Conservation (phyloP, 495 filamentous ascomycete species). For the Thozetella sp. region DNA sequence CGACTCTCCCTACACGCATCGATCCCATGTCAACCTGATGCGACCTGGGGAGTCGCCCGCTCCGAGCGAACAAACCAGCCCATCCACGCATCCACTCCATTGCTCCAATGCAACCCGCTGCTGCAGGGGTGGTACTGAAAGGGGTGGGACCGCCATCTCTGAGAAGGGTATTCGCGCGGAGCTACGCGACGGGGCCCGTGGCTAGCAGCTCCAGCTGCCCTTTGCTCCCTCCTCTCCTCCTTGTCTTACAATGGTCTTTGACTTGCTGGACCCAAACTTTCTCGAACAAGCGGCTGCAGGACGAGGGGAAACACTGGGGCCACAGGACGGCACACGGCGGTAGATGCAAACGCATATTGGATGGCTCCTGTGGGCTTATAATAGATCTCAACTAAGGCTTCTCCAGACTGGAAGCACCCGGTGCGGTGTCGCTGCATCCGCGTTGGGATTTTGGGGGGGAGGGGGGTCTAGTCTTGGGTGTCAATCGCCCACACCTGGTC, state of each 20-base stretch:
- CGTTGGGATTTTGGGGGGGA: background rate
- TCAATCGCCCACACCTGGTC: no score
- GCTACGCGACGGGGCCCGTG: background rate
- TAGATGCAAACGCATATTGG: background rate
- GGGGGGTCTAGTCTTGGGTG: no score
- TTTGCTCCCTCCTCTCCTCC: background rate
- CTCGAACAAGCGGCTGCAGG: background rate
- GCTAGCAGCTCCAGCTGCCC: background rate
- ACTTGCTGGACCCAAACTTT: background rate
- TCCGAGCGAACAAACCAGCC: background rate
- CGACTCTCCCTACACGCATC: background rate
- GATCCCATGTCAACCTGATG: constrained; percentile 4
- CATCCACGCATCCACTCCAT: no score
- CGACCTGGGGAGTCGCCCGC: background rate
- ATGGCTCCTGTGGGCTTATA: background rate
- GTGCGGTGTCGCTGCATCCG: background rate
- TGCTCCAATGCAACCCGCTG: constrained; percentile 3
- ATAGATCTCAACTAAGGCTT: background rate
- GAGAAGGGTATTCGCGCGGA: background rate
- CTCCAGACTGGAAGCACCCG: background rate
- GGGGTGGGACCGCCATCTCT: background rate
- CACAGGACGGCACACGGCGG: background rate
- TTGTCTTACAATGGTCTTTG: no score
- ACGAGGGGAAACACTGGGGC: background rate
- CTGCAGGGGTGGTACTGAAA: constrained; percentile 1